Evolutionary conservation across 306 rosid genomes (phyloP).

Genomic region (Vigna unguiculata): DNA sequence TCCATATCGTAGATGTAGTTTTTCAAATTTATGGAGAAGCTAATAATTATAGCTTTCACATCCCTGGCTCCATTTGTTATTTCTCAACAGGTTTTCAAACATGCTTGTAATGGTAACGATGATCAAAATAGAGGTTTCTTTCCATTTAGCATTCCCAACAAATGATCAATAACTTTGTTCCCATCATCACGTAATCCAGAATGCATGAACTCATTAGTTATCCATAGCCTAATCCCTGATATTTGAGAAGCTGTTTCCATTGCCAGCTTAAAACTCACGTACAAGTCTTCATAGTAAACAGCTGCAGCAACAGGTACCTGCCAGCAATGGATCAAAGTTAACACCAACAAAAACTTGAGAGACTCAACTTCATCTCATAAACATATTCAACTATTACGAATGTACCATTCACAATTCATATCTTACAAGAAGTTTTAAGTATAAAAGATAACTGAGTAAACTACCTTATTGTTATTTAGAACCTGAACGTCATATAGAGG

Average conservation of each 20-base stretch:
- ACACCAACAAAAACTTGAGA: background rate
- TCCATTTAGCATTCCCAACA: constrained; percentile 84
- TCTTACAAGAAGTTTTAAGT: background rate
- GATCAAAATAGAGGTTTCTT: constrained; percentile 87
- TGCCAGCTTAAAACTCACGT: constrained; percentile 75
- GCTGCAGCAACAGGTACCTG: constrained; percentile 98
- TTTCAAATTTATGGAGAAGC: background rate
- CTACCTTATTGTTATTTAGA: constrained; percentile 81
- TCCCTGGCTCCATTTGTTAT: background rate
- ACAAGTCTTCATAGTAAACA: constrained; percentile 85
- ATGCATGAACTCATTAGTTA: constrained; percentile 94
- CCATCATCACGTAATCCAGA: constrained; percentile 93
- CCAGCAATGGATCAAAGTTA: constrained; percentile 35
- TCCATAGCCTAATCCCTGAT: constrained; percentile 83
- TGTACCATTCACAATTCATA: constrained; percentile 3
- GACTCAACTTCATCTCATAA: background rate
- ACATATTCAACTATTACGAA: background rate
- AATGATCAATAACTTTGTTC: constrained; percentile 76
- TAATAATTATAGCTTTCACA: background rate
- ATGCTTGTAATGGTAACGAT: background rate
- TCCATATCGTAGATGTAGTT: background rate
- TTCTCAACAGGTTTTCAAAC: background rate
- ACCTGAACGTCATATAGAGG: constrained; percentile 64
- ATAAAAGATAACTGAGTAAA: constrained; percentile 10
- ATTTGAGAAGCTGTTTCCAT: constrained; percentile 89